Evolutionary conservation across 345 rosid genomes (phyloP), one percentile per base, ranked within the genome.

Genomic region (Bruguiera sexangula): DNA sequence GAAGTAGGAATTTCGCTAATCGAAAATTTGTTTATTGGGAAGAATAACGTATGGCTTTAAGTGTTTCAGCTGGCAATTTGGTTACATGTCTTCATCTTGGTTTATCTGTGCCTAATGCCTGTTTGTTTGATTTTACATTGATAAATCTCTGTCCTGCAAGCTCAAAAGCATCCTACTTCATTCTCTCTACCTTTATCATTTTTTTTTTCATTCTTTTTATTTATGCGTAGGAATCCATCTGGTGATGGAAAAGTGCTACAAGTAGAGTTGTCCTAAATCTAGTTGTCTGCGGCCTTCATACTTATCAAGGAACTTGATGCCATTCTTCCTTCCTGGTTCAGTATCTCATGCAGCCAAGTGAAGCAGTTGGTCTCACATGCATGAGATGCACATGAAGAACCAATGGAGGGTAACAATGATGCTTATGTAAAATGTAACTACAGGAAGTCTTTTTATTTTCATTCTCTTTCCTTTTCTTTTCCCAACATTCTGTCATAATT

Each of bases 241-340:
- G 9, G 50, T 46, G 56, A 15, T 68, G 56, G 64, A 21, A 29
- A 22, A 67, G 50, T 37, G 20, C 76, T 60, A 2, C 34, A 22
- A 31, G 72, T 48, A 60, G 66, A 69, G 70, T 62, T 75, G 26
- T 69, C 55, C 50, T 60, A 32, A 70, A 51, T 43, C 50, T 43
- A 43, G 18, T 43, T 43, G 60, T 75, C 26, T 31, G 56, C 66
- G 24, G 66, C 75, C 72, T 82, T 73, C 63, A 54, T 54, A 62
- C 72, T 76, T 72, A 80, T 78, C 83, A 82, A 76, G 83, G 84
- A 85, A 73, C 76, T 74, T 71, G 68, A 67, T 81, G 73, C 66
- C 69, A 68, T 79, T 79, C 82, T 75, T 79, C 81, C 19, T 43
- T 43, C 50, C 81, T 73, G 82, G 73, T 76, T 74, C 79, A 73